Evolutionary conservation across 768 basidiomycete genomes (phyloP), one percentile per base, ranked within the genome.

Genomic region (Kwoniella bestiolae): DNA sequence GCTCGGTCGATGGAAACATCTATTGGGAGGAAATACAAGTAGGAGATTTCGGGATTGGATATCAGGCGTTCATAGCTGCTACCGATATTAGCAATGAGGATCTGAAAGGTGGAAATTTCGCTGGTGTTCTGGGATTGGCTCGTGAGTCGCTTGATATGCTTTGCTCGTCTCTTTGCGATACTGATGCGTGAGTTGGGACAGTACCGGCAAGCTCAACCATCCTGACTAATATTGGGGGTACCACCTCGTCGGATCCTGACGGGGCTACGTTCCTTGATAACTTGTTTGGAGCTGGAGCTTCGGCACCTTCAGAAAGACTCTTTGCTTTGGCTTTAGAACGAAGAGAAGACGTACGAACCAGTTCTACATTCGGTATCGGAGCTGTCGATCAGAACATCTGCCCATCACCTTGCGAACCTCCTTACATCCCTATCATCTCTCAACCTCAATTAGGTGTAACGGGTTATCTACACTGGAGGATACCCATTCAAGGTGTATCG

Each of bases 241-340:
- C 76, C 5, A 80, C 79, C 5, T 60, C 66, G 5, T 74, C 73
- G 5, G 60, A 73, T 56, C 78, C 79, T 21, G 79, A 80, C 60
- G 79, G 79, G 14, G 79, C 79, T 14, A 78, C 76, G 0, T 79
- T 80, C 60, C 74, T 80, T 16, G 79, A 80, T 44, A 80, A 80
- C 59, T 53, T 80, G 12, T 80, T 80, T 60, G 78, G 77, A 16
- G 59, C 69, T 3, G 79, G 79, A 5, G 12, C 56, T 2, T 71
- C 62, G 8, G 79, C 79, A 5, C 79, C 79, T 0, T 57, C 73
- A 1, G 65, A 78, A 34, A 66, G 78, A 12, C 70, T 79, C 18
- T 78, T 80, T 62, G 66, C 75, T 6, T 67, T 80, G 18, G 58
- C 72, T 18, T 68, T 80, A 12, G 79, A 68, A 23, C 68, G 79